Conservation (phyloP, 2,329 filamentous ascomycete species). For the Myriangium duriaei region DNA sequence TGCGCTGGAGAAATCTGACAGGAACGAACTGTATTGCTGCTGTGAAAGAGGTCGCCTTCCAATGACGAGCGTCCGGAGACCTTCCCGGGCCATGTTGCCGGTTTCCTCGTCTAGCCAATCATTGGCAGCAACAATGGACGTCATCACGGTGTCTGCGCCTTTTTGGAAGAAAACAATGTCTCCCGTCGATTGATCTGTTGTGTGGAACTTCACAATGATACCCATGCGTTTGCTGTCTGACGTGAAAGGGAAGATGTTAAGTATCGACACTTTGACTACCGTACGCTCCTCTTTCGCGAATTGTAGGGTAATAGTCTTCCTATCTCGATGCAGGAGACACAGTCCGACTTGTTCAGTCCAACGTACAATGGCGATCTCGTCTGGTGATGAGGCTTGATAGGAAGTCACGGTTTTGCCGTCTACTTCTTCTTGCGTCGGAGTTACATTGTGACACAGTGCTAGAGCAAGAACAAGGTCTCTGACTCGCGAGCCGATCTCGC, state of each 20-base stretch:
- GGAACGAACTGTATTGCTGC: conserved; percentile 72
- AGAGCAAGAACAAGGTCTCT: conserved; percentile 86
- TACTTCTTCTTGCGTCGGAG: conserved; percentile 75
- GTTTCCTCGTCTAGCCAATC: conserved; percentile 99
- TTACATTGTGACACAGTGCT: conserved; percentile 93
- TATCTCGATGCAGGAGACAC: conserved; percentile 71
- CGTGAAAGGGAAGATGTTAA: conserved; percentile 95
- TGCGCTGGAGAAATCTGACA: conserved; percentile 61
- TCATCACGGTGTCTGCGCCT: conserved; percentile 96
- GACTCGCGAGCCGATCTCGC: conserved; percentile 88
- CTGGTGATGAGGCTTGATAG: conserved; percentile 93
- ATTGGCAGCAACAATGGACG: conserved; percentile 84
- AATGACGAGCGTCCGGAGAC: conserved; percentile 82
- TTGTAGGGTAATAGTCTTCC: conserved; percentile 71
- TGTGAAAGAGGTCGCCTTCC: conserved; percentile 76
- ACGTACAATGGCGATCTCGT: conserved; percentile 93
- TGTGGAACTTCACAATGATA: conserved; percentile 76
- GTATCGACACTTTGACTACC: conserved; percentile 73
- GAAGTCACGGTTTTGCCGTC: conserved; percentile 64
- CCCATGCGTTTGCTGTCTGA: conserved; percentile 98
- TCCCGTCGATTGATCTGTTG: conserved; percentile 40
- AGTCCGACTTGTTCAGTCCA: conserved; percentile 92
- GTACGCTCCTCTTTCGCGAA: conserved; percentile 59
- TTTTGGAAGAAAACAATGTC: conserved; percentile 99
- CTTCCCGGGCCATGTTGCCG: conserved; percentile 98